These are phyloP conservation scores for Quercus tomentella DNA, from an alignment of 331 rosid genomes.

Conservation along the genomic window DNA sequence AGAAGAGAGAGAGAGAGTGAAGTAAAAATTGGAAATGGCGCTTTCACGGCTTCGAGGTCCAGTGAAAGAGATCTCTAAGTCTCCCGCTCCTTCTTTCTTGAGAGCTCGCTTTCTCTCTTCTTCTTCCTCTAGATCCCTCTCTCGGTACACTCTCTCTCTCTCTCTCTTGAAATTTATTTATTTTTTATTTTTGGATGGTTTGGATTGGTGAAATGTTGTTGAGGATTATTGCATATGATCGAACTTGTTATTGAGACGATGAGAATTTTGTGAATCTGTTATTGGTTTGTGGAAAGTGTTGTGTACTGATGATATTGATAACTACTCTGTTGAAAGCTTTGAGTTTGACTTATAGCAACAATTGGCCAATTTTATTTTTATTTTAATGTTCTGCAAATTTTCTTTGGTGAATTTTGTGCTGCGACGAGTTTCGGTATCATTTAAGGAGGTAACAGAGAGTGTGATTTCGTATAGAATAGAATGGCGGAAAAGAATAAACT, in stretches of 20 bases:
- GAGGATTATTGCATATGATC: background rate
- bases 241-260: background rate
- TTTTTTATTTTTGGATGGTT: background rate
- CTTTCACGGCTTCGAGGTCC: conserved; percentile 85
- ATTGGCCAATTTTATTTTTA: background rate
- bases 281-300: background rate
- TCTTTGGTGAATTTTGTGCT: too few relatives aligned
- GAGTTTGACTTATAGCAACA: background rate
- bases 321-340: background rate
- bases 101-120: conserved; percentile 55
- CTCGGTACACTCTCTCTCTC: conserved; percentile 33
- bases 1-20: background rate
- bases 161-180: background rate
- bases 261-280: conserved; percentile 5
- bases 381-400: too few relatives aligned
- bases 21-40: conserved; percentile 42
- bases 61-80: conserved; percentile 45
- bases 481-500: too few relatives aligned
- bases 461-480: too few relatives aligned
- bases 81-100: conserved; percentile 41
- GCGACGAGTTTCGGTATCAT: too few relatives aligned
- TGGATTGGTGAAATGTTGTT: background rate
- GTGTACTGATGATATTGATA: too few relatives aligned
- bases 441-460: too few relatives aligned
- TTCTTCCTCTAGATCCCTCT: conserved; percentile 52